A percentile compares a stretch with the other conserved stretches of the same genome.
Conservation (phyloP, 768 basidiomycete species). For the Thelephora aurantiotincta region DNA sequence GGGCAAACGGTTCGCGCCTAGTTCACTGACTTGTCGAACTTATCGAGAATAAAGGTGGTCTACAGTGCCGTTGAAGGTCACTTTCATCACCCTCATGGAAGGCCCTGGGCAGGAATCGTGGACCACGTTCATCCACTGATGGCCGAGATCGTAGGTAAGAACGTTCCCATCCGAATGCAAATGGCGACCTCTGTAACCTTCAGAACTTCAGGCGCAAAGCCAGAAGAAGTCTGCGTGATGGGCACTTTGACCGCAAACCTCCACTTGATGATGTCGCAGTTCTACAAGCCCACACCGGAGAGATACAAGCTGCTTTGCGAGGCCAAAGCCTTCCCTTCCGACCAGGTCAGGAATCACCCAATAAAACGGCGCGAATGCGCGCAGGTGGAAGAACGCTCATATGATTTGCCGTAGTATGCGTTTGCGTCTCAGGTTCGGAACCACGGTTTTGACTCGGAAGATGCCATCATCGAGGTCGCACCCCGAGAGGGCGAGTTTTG, state of each 20-base stretch:
- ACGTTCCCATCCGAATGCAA: neutral
- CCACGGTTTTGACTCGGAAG: constrained; percentile 63
- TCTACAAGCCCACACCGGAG: constrained; percentile 77
- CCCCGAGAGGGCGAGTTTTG: constrained; percentile 77
- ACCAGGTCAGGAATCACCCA: constrained; percentile 56
- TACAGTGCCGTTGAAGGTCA: constrained; percentile 77
- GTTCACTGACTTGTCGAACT: constrained; percentile 5
- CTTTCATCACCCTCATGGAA: constrained; percentile 72
- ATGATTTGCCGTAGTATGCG: constrained; percentile 57
- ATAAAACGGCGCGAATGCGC: neutral
- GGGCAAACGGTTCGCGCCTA: constrained; percentile 45
- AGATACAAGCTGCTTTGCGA: constrained; percentile 95
- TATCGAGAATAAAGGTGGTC: constrained; percentile 4
- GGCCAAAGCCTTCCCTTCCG: constrained; percentile 88
- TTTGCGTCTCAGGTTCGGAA: constrained; percentile 81
- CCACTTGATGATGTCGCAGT: constrained; percentile 87
- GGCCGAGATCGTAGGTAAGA: constrained; percentile 71
- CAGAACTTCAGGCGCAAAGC: constrained; percentile 51
- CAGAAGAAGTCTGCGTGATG: constrained; percentile 91
- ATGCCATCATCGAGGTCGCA: constrained; percentile 62
- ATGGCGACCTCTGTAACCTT: constrained; percentile 1
- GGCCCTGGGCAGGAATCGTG: constrained; percentile 74
- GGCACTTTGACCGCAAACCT: constrained; percentile 90
- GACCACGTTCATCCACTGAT: constrained; percentile 60
- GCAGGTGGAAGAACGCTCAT: neutral